phyloP scores from a whole-genome alignment of 495 filamentous ascomycete genomes.

The Pseudevernia furfuracea region DNA sequence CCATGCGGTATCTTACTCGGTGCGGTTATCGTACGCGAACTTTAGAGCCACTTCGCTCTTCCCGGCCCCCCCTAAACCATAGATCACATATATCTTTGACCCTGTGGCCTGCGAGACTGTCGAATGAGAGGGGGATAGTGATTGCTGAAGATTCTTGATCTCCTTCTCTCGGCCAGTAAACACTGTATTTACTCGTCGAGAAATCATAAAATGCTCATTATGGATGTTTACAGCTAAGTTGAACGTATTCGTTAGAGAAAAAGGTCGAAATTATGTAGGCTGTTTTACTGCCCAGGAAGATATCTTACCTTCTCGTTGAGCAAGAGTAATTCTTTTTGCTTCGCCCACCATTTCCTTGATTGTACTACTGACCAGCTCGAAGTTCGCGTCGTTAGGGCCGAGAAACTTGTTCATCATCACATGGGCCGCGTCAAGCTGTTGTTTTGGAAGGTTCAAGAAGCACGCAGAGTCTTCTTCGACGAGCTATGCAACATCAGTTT shows the following conservation, averaged over 20 bases:
- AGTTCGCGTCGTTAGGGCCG: not conserved
- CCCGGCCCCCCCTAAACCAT: not conserved
- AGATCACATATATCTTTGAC: not conserved
- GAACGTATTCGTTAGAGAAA: not conserved
- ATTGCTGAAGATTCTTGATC: not conserved
- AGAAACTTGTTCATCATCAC: not conserved
- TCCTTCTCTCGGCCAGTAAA: conserved; percentile 2
- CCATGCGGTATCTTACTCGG: not conserved
- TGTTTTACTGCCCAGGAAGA: not conserved
- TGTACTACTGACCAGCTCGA: not conserved
- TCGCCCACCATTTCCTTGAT: not conserved
- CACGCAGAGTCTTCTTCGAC: conserved; percentile 1
- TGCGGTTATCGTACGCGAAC: not conserved
- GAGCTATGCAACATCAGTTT: not conserved
- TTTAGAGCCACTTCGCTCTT: conserved; percentile 3
- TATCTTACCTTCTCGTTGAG: not conserved
- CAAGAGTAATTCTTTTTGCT: not conserved
- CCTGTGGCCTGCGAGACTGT: not conserved
- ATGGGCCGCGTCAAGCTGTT: conserved; percentile 1
- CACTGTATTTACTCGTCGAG: not conserved
- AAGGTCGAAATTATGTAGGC: not conserved
- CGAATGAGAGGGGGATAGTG: not conserved
- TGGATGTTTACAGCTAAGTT: not conserved
- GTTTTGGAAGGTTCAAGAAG: not conserved
- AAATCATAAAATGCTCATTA: conserved; percentile 1